phyloP scores from a whole-genome alignment of 805 yeast species.

The Zygotorulaspora florentina region DNA sequence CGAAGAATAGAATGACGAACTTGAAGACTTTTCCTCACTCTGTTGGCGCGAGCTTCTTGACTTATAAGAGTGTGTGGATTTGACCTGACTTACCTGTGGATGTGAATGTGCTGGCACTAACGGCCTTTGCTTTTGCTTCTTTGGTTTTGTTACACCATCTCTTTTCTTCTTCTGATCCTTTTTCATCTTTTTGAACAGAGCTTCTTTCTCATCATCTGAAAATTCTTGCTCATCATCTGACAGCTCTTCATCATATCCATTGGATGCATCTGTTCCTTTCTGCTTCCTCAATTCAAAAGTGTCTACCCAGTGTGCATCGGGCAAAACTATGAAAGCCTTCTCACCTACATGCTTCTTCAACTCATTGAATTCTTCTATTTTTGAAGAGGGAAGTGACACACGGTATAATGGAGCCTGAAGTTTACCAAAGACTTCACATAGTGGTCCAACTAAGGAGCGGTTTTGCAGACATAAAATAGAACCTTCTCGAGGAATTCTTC shows the following conservation, averaged over 20 bases:
- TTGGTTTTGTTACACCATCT: conserved; percentile 10
- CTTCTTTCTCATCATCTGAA: conserved; percentile 90
- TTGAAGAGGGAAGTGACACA: conserved; percentile 47
- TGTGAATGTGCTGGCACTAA: conserved; percentile 3
- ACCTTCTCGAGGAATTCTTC: conserved; percentile 72
- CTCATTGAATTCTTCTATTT: conserved; percentile 12
- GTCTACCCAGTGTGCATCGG: conserved; percentile 71
- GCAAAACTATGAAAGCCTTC: conserved; percentile 71
- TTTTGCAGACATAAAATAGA: conserved; percentile 77
- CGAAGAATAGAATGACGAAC: background rate
- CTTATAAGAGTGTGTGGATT: background rate
- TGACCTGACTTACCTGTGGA: background rate
- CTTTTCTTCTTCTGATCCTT: conserved; percentile 55
- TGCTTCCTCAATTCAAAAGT: conserved; percentile 65
- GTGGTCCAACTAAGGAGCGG: conserved; percentile 63
- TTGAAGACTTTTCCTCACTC: conserved; percentile 14
- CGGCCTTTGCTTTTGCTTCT: conserved; percentile 5
- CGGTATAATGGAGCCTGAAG: conserved; percentile 77
- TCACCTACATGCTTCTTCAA: conserved; percentile 45
- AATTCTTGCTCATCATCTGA: conserved; percentile 92
- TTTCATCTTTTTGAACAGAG: conserved; percentile 58
- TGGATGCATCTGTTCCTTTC: conserved; percentile 93
- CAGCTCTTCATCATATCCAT: conserved; percentile 89
- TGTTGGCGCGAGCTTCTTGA: conserved; percentile 7
- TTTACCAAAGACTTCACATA: conserved; percentile 88